Percentiles rank a stretch among this genome's conserved stretches.
Conservation (phyloP, 345 rosid genomes). For the Dimocarpus longan region DNA sequence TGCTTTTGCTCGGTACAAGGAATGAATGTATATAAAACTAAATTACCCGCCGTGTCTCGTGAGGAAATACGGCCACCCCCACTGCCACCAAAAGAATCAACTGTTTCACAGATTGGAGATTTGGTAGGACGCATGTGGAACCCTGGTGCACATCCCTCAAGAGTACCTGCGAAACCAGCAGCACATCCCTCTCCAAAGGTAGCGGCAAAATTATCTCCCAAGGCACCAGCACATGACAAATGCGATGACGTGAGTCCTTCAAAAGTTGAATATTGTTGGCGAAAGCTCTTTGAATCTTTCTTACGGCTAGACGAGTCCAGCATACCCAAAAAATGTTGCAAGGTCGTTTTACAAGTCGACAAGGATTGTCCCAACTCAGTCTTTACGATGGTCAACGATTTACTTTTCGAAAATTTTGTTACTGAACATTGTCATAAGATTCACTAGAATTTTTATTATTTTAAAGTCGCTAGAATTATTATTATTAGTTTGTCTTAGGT, state of each 20-base stretch:
- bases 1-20: neutral
- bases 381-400: neutral
- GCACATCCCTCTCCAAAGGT: too few species aligned
- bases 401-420: neutral
- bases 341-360: neutral
- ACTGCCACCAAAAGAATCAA: too few species aligned
- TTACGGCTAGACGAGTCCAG: neutral
- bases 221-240: neutral
- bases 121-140: too few species aligned
- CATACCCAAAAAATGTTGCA: neutral
- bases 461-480: too few species aligned
- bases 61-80: too few species aligned
- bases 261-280: neutral
- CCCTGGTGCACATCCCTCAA: too few species aligned
- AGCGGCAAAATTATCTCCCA: too few species aligned
- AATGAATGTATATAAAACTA: too few species aligned
- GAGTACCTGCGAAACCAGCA: too few species aligned
- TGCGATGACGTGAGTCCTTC: neutral
- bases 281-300: neutral
- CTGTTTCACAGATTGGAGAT: too few species aligned
- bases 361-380: neutral
- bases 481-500: neutral
- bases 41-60: too few species aligned
- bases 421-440: neutral
- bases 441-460: neutral